Evolutionary conservation across 805 yeast genomes (phyloP).

Genomic region (Metschnikowia aberdeeniae): DNA sequence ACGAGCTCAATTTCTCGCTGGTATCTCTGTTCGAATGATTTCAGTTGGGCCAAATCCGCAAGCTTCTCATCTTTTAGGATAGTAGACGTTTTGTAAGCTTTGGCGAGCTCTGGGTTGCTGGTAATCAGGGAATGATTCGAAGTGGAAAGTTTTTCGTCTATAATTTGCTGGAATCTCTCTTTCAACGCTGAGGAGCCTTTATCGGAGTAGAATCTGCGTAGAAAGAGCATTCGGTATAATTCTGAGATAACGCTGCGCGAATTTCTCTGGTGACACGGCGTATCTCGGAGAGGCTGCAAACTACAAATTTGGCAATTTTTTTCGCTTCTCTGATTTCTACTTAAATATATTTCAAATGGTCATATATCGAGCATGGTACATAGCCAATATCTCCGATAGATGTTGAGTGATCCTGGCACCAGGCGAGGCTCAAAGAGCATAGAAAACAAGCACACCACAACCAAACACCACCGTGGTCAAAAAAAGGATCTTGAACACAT

Average conservation of each 20-base stretch:
- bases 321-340: too few relatives aligned
- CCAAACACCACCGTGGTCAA: conserved; percentile 29
- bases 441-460: conserved; percentile 32
- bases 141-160: conserved; percentile 24
- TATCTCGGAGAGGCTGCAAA: neutral
- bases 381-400: too few relatives aligned
- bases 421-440: conserved; percentile 22
- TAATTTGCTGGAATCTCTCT: conserved; percentile 30
- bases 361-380: neutral
- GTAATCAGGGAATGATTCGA: conserved; percentile 10
- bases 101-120: neutral
- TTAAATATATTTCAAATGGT: neutral
- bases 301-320: neutral
- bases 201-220: neutral
- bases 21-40: conserved; percentile 8
- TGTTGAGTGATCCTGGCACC: neutral
- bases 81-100: neutral
- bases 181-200: conserved; percentile 22
- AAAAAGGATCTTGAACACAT: conserved; percentile 28
- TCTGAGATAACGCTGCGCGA: neutral
- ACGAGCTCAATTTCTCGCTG: conserved; percentile 22
- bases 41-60: conserved; percentile 6
- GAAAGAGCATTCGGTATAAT: neutral
- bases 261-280: neutral
- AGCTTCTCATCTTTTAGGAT: conserved; percentile 5